Evolutionary conservation across 2,329 filamentous ascomycete genomes (phyloP).

Genomic region (Aspergillus sojae): DNA sequence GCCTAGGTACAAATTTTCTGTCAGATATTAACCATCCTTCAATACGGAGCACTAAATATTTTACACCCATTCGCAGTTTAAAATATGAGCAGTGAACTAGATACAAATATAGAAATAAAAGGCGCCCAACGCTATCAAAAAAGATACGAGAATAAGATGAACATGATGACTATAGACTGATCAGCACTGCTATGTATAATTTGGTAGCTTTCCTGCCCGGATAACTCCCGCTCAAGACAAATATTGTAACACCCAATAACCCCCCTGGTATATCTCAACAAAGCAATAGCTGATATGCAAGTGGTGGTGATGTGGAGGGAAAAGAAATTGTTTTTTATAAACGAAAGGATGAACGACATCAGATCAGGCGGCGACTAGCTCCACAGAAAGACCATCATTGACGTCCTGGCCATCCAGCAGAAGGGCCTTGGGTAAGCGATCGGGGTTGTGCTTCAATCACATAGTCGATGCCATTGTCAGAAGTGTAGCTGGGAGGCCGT

Average conservation of each 20-base stretch:
- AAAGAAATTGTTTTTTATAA: neutral
- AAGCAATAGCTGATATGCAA: neutral
- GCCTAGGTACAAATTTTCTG: neutral
- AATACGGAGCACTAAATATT: neutral
- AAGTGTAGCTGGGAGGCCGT: constrained; percentile 74
- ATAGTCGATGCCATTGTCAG: constrained; percentile 74
- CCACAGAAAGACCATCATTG: neutral
- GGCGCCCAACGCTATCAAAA: neutral
- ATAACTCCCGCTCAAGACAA: constrained; percentile 14
- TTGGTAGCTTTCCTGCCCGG: constrained; percentile 2
- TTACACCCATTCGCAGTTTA: neutral
- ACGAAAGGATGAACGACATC: neutral
- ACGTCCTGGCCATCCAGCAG: constrained; percentile 9
- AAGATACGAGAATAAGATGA: neutral
- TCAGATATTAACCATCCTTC: neutral
- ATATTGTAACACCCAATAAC: neutral
- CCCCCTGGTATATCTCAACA: neutral
- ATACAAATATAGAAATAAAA: neutral
- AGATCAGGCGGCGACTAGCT: neutral
- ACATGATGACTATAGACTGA: neutral
- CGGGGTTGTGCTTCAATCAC: constrained; percentile 68
- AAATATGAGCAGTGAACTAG: neutral
- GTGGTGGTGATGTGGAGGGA: neutral
- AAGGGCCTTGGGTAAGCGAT: constrained; percentile 52
- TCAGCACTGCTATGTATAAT: constrained; percentile 5